These are phyloP conservation scores for Syzygium aqueum DNA, from an alignment of 345 rosid species.

Conservation along the genomic window DNA sequence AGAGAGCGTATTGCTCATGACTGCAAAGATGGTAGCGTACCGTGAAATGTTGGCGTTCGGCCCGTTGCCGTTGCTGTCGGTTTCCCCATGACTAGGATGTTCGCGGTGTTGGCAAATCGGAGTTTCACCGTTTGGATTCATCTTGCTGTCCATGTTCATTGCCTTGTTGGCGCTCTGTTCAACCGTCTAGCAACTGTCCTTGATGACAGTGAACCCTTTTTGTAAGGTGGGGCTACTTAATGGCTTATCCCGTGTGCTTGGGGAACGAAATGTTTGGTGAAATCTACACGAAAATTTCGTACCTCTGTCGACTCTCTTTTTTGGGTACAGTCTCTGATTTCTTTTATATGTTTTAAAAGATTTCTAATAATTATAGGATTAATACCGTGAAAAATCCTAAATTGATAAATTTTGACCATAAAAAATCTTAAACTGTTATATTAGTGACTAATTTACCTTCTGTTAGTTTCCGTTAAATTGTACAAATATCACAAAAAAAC, in stretches of 20 bases:
- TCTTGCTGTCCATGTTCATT: neutral
- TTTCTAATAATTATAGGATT: too few species aligned
- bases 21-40: neutral
- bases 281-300: too few species aligned
- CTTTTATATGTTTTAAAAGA: neutral
- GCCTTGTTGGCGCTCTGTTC: neutral
- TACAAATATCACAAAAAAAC: too few species aligned
- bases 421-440: accelerated
- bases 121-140: neutral
- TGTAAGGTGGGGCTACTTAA: neutral
- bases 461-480: too few species aligned
- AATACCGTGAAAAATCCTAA: too few species aligned
- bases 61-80: neutral
- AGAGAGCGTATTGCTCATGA: neutral
- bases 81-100: neutral
- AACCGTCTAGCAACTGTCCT: neutral
- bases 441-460: too few species aligned
- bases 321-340: neutral
- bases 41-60: neutral
- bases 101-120: neutral
- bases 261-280: neutral
- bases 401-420: too few species aligned
- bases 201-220: neutral
- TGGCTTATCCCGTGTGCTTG: neutral
- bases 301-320: neutral